phyloP scores from a whole-genome alignment of 768 basidiomycete species.

The Tulasnella sp. region DNA sequence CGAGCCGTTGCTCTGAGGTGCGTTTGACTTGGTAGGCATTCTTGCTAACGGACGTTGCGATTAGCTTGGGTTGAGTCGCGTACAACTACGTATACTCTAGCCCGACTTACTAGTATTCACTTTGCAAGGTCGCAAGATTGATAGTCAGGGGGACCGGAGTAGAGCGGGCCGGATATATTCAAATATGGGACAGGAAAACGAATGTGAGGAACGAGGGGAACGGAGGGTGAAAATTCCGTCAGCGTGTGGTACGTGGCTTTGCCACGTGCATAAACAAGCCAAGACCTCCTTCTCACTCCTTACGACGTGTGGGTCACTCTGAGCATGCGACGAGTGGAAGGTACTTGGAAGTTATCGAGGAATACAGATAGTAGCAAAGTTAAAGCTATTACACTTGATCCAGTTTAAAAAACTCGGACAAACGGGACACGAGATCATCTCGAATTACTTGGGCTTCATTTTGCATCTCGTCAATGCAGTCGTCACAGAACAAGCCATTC shows the following conservation, averaged over 20 bases:
- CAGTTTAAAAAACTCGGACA: background rate
- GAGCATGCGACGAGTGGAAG: background rate
- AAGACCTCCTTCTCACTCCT: no score
- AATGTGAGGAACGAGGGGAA: background rate
- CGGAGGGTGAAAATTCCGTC: background rate
- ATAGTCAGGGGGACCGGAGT: background rate
- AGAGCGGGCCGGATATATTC: no score
- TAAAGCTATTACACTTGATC: background rate
- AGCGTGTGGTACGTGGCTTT: no score
- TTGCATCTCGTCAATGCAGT: constrained; percentile 8
- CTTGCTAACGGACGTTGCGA: background rate
- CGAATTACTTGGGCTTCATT: background rate
- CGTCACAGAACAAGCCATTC: constrained; percentile 1
- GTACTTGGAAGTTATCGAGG: background rate
- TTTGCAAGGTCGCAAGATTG: background rate
- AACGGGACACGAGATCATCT: background rate
- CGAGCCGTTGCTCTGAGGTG: background rate
- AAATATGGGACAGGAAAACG: no score
- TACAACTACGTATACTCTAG: no score
- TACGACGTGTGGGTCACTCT: no score
- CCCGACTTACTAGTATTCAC: background rate
- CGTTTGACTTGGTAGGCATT: background rate
- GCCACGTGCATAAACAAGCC: no score
- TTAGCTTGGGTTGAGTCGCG: background rate
- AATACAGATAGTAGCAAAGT: background rate